Percentiles rank a stretch among this genome's conserved stretches.
phyloP scores from a whole-genome alignment of 2,329 filamentous ascomycete genomes.

The Huntiella savannae region DNA sequence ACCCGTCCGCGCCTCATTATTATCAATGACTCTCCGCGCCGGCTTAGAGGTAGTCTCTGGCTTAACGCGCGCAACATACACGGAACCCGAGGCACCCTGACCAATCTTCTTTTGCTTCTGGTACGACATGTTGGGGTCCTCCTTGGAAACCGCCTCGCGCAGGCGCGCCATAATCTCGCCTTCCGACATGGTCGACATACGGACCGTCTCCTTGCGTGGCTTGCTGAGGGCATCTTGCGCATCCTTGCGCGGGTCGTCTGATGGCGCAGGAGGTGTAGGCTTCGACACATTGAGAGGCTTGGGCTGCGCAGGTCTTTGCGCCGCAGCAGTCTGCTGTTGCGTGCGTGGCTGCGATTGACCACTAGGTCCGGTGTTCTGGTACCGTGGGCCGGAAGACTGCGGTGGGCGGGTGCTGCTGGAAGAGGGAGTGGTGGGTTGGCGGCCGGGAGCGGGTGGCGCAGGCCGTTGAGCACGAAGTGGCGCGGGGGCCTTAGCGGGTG shows the following conservation, averaged over 20 bases:
- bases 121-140: constrained; percentile 86
- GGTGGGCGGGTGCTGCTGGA: constrained; percentile 6
- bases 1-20: constrained; percentile 46
- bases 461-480: constrained; percentile 53
- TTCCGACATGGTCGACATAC: constrained; percentile 97
- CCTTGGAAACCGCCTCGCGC: constrained; percentile 85
- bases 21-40: constrained; percentile 58
- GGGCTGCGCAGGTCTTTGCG: constrained; percentile 42
- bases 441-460: constrained; percentile 49
- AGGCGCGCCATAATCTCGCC: constrained; percentile 92
- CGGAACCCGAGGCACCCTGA: constrained; percentile 90
- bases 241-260: constrained; percentile 56
- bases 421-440: background rate
- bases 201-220: constrained; percentile 75
- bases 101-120: constrained; percentile 99
- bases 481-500: constrained; percentile 40
- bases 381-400: constrained; percentile 32
- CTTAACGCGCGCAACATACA: constrained; percentile 93
- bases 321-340: constrained; percentile 23
- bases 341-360: constrained; percentile 4
- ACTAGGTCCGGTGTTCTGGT: constrained; percentile 23
- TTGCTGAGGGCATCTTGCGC: constrained; percentile 81
- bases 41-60: constrained; percentile 66
- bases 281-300: constrained; percentile 68
- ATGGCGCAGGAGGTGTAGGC: constrained; percentile 29